These are phyloP conservation scores for Penicillium sp. DNA, from an alignment of 2,329 filamentous ascomycete species.

Conservation along the genomic window DNA sequence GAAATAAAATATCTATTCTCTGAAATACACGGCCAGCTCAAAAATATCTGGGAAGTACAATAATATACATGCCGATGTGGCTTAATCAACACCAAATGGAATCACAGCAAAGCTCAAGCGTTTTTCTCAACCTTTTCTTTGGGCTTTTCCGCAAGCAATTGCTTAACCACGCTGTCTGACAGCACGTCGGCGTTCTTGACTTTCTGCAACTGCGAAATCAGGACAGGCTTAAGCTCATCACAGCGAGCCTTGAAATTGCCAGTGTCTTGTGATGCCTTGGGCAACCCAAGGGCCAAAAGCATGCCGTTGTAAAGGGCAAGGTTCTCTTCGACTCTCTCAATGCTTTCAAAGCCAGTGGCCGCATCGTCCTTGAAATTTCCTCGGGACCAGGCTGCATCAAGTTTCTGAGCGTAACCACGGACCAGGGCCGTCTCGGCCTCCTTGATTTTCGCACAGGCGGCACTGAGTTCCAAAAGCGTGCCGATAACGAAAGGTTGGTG, in stretches of 20 bases:
- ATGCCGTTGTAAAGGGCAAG: constrained; percentile 45
- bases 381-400: constrained; percentile 34
- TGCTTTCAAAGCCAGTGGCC: constrained; percentile 15
- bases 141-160: background rate
- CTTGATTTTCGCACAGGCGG: constrained; percentile 42
- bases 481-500: constrained; percentile 43
- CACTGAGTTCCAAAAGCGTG: constrained; percentile 45
- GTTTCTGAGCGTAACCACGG: constrained; percentile 38
- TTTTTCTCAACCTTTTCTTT: constrained; percentile 1
- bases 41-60: constrained; percentile 17
- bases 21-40: constrained; percentile 22
- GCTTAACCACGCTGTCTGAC: constrained; percentile 27
- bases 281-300: constrained; percentile 31
- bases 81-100: constrained; percentile 7
- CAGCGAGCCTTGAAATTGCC: background rate
- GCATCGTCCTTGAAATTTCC: constrained; percentile 24
- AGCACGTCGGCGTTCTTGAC: constrained; percentile 2
- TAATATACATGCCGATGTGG: constrained; percentile 21
- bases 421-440: constrained; percentile 44
- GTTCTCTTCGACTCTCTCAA: constrained; percentile 29
- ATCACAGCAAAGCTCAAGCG: background rate
- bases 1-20: constrained; percentile 14
- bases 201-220: constrained; percentile 46
- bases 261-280: background rate
- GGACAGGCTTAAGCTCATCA: background rate